Base-by-base conservation (phyloP, 306 rosid species). In the Erythrophleum fordii region DNA sequence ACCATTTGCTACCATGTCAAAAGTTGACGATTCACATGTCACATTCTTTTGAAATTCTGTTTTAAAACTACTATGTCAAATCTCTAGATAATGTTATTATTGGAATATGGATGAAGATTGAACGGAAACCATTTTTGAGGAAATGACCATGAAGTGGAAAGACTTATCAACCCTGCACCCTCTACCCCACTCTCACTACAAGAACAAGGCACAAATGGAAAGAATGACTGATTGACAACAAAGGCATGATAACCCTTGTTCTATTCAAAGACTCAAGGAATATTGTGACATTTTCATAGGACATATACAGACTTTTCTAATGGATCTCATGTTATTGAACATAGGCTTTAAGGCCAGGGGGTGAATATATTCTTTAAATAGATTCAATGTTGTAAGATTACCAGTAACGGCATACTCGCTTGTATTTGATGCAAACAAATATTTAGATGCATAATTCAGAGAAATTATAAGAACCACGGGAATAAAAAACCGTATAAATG, bases 1-100 rank as follows among this genome's bases (percentile, higher is more conserved):
- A 58, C 49, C 70, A 77, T 72, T 85, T 67, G 23, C 45, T 34
- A 67, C 29, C 55, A 65, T 77, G 66, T 53, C 53, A 65, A 66
- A 46, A 37, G 60, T 72, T 83, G 72, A 42, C 45, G 69, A 37
- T 35, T 16, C 44, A 48, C 62, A 58, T 31, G 55, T 11, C 20
- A 31, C 37, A 56, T 44, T 69, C 29, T 62, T 20, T 77, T 39
- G 26, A 64, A 26, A 10, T 29, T 22, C 5, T 55, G 46, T 62
- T 66, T n/a, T 51, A 16, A 35, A 72, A 29, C 51, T 60, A 77
- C 37, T 49, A 58, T 48, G 48, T 8, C 46, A 44, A 73, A 52
- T 29, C 59, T 25, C 58, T 53, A 73, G 72, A 78, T 11, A 65
- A 35, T 49, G 28, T 2, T 28, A 81, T 60, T 59, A 18, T 52